Base-by-base conservation (phyloP, 352 stramenopile genomes). In the Plasmopara muralis region DNA sequence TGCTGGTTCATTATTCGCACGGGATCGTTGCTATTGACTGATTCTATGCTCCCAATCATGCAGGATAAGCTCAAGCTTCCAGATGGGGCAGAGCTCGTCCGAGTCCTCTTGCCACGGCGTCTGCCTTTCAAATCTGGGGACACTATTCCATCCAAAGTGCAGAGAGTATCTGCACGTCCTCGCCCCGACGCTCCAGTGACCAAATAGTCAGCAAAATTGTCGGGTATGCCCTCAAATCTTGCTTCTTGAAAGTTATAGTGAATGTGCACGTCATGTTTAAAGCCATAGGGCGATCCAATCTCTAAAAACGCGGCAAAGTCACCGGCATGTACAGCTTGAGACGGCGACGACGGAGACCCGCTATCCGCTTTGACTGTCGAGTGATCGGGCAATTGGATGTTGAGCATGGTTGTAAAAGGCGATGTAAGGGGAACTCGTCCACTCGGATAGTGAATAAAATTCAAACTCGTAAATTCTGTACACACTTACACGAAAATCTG, bases 191-290 rank as follows among this genome's bases (percentile, higher is more conserved):
- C 60, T 20, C 64, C 53, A 9, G 55, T 50, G 18, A 70, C 58
- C n/a, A 87, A 57, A 47, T 67, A 87, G 62, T 87, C 73, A n/a
- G 74, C 68, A 43, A 91, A 94, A 55, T 89, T 88, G 44, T 81
- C 73, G 0, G 85, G 82, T 25, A 93, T 71, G 31, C 85, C 85
- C 51, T 95, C 86, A 57, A 89, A 95, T 9, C 84, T 71, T n/a
- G 82, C 82, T 40, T 87, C 74, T 34, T 85, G 62, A 55, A 81
- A 90, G 64, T 96, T 93, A 72, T 93, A 96, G 53, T 77, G 71
- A 34, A 95, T 80, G 57, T 94, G 83, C 43, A 94, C 64, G 58
- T 91, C 81, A 50, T 94, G 85, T 18, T 81, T 75, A 31, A 93
- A 71, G 42, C 60, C 83, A 57, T 83, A 92, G 15, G 84, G 84